Conservation (phyloP, 2,329 filamentous ascomycete genomes). For the Cladophialophora carrionii region DNA sequence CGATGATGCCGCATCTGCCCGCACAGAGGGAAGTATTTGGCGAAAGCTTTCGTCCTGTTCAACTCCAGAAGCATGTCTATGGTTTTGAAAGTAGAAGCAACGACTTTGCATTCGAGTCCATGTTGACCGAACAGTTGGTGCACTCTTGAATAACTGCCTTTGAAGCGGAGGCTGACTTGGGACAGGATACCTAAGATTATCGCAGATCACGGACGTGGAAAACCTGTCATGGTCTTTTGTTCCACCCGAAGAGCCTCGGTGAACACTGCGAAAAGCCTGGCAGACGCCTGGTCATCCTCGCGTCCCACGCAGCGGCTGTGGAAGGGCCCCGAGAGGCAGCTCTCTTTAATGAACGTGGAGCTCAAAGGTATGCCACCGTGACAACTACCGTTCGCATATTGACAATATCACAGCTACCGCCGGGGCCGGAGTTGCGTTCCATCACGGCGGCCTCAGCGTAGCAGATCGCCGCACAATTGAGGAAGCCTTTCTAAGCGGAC, state of each 20-base stretch:
- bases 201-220: conserved; percentile 66
- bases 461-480: conserved; percentile 70
- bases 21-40: conserved; percentile 72
- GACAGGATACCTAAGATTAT: conserved; percentile 68
- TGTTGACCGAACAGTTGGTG: conserved; percentile 62
- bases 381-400: conserved; percentile 29
- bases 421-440: conserved; percentile 71
- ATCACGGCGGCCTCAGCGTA: conserved; percentile 74
- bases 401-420: conserved; percentile 39
- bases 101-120: conserved; percentile 76
- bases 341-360: conserved; percentile 62
- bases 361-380: conserved; percentile 55
- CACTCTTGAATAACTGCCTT: no score
- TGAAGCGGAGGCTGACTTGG: not conserved
- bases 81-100: conserved; percentile 68
- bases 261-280: conserved; percentile 68
- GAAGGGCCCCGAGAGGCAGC: conserved; percentile 58
- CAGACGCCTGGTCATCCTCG: conserved; percentile 65
- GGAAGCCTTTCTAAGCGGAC: conserved; percentile 67
- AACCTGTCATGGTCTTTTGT: conserved; percentile 84
- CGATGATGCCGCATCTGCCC: conserved; percentile 62
- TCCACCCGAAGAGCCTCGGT: conserved; percentile 73
- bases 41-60: conserved; percentile 79
- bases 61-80: conserved; percentile 74
- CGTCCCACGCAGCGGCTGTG: conserved; percentile 62